phyloP scores from a whole-genome alignment of 345 rosid genomes.

The Brassica cretica region DNA sequence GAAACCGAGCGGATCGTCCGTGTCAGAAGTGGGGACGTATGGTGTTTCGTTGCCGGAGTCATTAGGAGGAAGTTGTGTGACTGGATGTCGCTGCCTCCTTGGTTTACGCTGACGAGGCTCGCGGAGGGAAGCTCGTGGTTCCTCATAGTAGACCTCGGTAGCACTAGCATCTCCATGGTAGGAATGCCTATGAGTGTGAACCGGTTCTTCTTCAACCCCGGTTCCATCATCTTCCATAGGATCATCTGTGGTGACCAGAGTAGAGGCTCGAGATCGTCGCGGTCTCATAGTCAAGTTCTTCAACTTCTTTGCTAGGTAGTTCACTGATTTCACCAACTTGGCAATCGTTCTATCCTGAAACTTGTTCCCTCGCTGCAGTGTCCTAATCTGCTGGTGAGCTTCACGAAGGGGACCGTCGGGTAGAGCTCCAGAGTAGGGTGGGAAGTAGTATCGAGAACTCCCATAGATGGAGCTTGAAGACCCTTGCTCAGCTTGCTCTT shows the following conservation, averaged over 20 bases:
- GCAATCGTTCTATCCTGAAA: too few relatives aligned
- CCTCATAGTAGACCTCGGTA: background rate
- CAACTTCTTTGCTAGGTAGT: too few relatives aligned
- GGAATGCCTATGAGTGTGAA: background rate
- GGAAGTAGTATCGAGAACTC: too few relatives aligned
- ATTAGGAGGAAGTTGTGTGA: background rate
- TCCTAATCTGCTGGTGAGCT: background rate
- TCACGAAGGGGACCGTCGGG: too few relatives aligned
- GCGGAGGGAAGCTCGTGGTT: background rate
- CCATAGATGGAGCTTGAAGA: too few relatives aligned
- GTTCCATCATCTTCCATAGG: background rate
- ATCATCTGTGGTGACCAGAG: background rate
- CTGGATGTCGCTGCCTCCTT: background rate
- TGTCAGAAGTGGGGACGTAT: background rate
- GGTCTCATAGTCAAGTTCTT: too few relatives aligned
- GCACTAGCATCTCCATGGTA: background rate
- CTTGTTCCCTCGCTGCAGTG: background rate
- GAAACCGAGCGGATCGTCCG: background rate
- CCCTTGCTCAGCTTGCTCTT: too few relatives aligned
- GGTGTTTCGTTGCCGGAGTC: background rate
- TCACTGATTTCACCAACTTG: too few relatives aligned
- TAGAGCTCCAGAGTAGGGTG: too few relatives aligned
- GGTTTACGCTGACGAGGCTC: background rate
- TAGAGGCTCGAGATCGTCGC: too few relatives aligned
- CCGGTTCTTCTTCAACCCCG: background rate